Evolutionary conservation across 1,284 basidiomycete genomes (phyloP).

Genomic region (Kwoniella shivajii): DNA sequence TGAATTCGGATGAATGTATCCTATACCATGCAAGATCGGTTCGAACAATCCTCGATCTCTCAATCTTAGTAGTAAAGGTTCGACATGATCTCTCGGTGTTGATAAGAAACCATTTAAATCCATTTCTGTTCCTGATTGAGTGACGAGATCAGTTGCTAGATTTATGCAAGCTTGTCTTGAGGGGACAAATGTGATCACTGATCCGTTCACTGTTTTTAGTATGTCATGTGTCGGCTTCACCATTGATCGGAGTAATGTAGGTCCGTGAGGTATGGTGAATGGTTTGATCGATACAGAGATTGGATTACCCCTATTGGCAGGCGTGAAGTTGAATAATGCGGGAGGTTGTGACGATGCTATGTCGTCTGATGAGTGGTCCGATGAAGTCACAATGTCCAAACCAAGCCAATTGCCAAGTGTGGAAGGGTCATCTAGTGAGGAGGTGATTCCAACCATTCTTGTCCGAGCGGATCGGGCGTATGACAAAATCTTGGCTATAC

Average conservation of each 20-base stretch:
- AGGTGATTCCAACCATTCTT: constrained; percentile 77
- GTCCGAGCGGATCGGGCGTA: constrained; percentile 64
- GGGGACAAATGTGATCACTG: constrained; percentile 86
- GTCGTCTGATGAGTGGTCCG: neutral
- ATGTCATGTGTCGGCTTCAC: constrained; percentile 81
- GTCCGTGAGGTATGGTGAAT: constrained; percentile 85
- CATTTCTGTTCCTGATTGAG: constrained; percentile 77
- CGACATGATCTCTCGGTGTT: constrained; percentile 63
- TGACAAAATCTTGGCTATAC: constrained; percentile 66
- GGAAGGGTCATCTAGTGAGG: constrained; percentile 75
- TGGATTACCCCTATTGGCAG: constrained; percentile 79
- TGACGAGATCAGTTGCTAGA: constrained; percentile 82
- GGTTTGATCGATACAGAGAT: constrained; percentile 70
- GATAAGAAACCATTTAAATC: constrained; percentile 74
- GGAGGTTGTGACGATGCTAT: constrained; percentile 42
- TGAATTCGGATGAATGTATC: constrained; percentile 79
- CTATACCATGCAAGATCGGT: constrained; percentile 84
- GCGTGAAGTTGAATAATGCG: constrained; percentile 75
- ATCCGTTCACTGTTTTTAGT: constrained; percentile 56
- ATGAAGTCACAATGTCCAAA: constrained; percentile 52
- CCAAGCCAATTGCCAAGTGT: constrained; percentile 84
- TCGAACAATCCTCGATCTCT: constrained; percentile 70
- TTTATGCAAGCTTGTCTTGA: constrained; percentile 76
- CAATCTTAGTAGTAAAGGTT: constrained; percentile 67
- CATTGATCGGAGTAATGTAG: constrained; percentile 87